Evolutionary conservation across 2,329 filamentous ascomycete species (phyloP), one percentile per base, ranked within the genome.

Genomic region (Scedosporium aurantiacum): DNA sequence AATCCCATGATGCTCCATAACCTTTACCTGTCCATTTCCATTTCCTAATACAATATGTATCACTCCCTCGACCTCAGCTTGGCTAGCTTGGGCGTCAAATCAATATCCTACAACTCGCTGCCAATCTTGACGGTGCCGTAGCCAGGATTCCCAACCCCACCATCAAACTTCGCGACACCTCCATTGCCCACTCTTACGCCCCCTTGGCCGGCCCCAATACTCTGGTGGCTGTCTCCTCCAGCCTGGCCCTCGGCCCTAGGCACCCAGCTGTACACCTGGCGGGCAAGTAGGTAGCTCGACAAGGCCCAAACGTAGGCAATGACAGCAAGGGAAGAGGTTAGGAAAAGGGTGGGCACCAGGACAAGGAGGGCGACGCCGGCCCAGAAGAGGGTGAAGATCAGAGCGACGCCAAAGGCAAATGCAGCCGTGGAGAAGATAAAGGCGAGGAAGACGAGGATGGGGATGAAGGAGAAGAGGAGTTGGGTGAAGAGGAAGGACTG

Each of bases 401-500:
- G 68, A 12, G 85, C 86, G 32, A 79, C 78, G 50, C 85, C 73
- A 47, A 89, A 69, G 16, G 86, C 82, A 70, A 90, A 81, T 64
- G 85, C 71, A 64, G 86, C 73, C 63, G 86, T 82, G 45, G 82
- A 83, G 47, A 86, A 66, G 61, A 81, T 78, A 76, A 92, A 91
- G 66, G 82, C 75, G 61, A 80, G 65, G 76, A 94, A 93, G 64
- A 91, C 74, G 47, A 85, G 72, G 63, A 92, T 67, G 1, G 90
- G 90, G 14, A 89, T 72, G 62, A 84, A 80, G 14, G 84, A 85
- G 64, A 91, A 79, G 63, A 84, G 71, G 62, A 86, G 67, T 70
- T 92, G 89, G 32, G 81, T 76, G 55, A 82, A 73, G 62, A 91
- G 70, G 71, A 94, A 90, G 63, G 85, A 83, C 88, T 90, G 65